Conservation (phyloP, 176 grass and related monocot genomes). For the Ensete ventricosum region DNA sequence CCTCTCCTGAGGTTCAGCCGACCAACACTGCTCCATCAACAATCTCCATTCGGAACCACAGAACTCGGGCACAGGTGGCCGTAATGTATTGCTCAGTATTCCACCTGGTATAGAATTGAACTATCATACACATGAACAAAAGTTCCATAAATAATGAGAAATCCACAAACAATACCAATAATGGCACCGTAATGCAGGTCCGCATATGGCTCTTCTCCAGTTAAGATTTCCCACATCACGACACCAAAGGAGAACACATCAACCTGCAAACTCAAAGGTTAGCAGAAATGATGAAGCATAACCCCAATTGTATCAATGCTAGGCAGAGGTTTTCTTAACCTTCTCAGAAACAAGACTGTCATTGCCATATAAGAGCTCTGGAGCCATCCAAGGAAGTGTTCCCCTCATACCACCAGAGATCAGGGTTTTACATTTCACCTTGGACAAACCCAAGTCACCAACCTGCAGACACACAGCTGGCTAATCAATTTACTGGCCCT, state of each 20-base stretch:
- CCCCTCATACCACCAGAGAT: slow-evolving; percentile 95
- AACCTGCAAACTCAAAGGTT: slow-evolving; percentile 33
- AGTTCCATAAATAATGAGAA: too few relatives aligned
- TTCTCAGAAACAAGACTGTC: slow-evolving; percentile 84
- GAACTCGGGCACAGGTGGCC: slow-evolving; percentile 54
- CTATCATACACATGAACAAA: too few relatives aligned
- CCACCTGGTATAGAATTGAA: slow-evolving; percentile 34
- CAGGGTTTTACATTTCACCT: slow-evolving; percentile 83
- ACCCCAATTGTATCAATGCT: too few relatives aligned
- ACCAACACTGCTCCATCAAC: slow-evolving; percentile 89
- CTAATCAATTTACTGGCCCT: too few relatives aligned
- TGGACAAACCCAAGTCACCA: slow-evolving; percentile 93
- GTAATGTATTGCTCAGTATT: slow-evolving; percentile 89
- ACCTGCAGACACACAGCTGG: slow-evolving; percentile 33
- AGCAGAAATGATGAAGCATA: too few relatives aligned
- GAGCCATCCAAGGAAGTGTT: slow-evolving; percentile 99
- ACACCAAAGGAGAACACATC: slow-evolving; percentile 98
- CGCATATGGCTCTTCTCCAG: slow-evolving; percentile 81
- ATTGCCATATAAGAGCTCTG: slow-evolving; percentile 84
- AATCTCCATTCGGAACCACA: slow-evolving; percentile 76
- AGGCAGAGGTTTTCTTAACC: slow-evolving; percentile 12
- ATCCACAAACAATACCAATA: slow-evolving; percentile 39
- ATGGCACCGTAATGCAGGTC: slow-evolving; percentile 90
- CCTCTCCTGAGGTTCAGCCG: slow-evolving; percentile 54
- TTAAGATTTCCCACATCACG: slow-evolving; percentile 95